Base-by-base conservation (phyloP, 1,284 basidiomycete species). In the Erythrobasidium hasegawianum region DNA sequence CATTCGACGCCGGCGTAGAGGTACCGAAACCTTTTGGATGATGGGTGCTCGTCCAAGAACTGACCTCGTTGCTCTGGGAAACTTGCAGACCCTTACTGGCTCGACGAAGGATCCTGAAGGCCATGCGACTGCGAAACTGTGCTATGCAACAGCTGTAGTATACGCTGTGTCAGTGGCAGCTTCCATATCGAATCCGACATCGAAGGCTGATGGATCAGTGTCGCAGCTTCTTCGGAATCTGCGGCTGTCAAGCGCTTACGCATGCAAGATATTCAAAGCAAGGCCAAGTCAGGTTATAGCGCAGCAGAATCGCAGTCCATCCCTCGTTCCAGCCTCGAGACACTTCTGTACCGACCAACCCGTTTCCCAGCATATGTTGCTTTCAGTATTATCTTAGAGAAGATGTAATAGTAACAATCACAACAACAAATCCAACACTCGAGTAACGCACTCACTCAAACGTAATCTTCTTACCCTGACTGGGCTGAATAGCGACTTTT, bases 401-500 rank as follows among this genome's bases (percentile, higher is more conserved):
- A 33, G 33, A 33, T 33, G 33, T 33, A 33, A 33, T 33, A 33
- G 22, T 47, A 47, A 7, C 7, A 5, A 47, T 14, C 5, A 47
- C 43, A 47, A 47, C 43, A 47, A 24, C 7, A 24, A n/a, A n/a
- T n/a, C 16, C 22, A 47, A 5, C n/a, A 47, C n/a, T 47, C 7
- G 22, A 47, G n/a, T 7, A 47, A 14, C 5, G 43, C n/a, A 7
- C 43, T 14, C 16, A 73, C 2, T 74, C 73, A 75, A 97, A 97
- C 27, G 84, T 85, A 66, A 88, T 87, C 79, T 93, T 96, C 76
- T 85, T 84, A n/a, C 90, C 90, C 72, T 84, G 81, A 70, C 82
- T 81, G 29, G 87, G 86, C 5, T 96, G 82, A 73, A 97, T 95
- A 1, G 86, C 89, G 18, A 85, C 86, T 67, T 86, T 87, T 77